phyloP scores from a whole-genome alignment of 2,329 filamentous ascomycete genomes.

The Monascus ruber region DNA sequence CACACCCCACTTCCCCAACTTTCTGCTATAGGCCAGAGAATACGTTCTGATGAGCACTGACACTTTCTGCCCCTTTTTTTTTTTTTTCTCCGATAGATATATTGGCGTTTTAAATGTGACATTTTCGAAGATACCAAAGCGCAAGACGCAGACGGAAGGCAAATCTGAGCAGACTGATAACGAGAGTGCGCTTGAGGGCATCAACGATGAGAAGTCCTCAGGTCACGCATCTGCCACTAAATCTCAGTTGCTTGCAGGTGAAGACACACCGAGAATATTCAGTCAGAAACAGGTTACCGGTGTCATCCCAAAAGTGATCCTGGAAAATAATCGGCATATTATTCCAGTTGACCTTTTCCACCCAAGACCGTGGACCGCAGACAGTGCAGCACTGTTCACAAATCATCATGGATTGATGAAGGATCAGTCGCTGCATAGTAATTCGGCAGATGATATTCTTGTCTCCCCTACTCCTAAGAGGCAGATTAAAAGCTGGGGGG shows the following conservation, averaged over 20 bases:
- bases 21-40: neutral
- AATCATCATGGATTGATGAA: constrained; percentile 9
- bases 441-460: constrained; percentile 5
- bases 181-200: constrained; percentile 2
- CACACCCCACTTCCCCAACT: constrained; percentile 6
- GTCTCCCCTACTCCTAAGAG: constrained; percentile 29
- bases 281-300: constrained; percentile 67
- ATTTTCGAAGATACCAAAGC: constrained; percentile 71
- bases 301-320: constrained; percentile 77
- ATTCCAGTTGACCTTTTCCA: constrained; percentile 73
- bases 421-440: constrained; percentile 2
- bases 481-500: constrained; percentile 61
- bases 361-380: constrained; percentile 27
- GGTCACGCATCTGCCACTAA: constrained; percentile 6
- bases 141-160: constrained; percentile 32
- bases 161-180: constrained; percentile 9
- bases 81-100: constrained; percentile 50
- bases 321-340: constrained; percentile 89
- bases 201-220: constrained; percentile 4
- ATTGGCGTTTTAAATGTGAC: constrained; percentile 96
- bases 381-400: constrained; percentile 13
- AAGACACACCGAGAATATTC: constrained; percentile 42
- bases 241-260: constrained; percentile 7
- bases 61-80: constrained; percentile 5
- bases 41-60: neutral